Base-by-base conservation (phyloP, 345 rosid genomes). In the Garcia nutans region DNA sequence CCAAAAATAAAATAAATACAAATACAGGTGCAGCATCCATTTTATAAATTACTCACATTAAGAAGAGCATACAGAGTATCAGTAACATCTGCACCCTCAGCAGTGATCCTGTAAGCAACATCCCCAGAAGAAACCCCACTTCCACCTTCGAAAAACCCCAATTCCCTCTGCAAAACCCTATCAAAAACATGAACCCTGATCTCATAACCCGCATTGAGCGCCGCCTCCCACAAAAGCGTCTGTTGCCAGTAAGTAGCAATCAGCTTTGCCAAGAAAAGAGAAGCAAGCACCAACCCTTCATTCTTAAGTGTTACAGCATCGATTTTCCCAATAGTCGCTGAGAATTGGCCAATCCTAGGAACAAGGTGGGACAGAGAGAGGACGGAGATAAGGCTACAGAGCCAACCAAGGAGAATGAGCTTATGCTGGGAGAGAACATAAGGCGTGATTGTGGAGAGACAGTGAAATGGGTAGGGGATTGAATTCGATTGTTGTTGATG, bases 161-260 rank as follows among this genome's bases (percentile, higher is more conserved):
- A 73, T 15, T 93, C 99, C 72, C 89, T 83, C 82, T 86, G 88
- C 84, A 93, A 76, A 71, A 93, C 93, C 71, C 80, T 82, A 78
- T 80, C 68, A 64, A 91, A 93, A 50, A 90, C 92, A 71, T 81
- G 81, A 72, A 87, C 86, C n/a, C 99, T 86, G 54, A 95, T 85
- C 73, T 67, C 64, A 73, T 81, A 90, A 24, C 83, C 90, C 1
- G 91, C 84, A 26, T 70, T 80, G 71, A 91, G 70, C 54, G 98
- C 86, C 1, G 98, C 99, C 42, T 90, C 89, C 99, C 98, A 95
- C 17, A 95, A 81, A 67, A 89, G 85, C 65, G 94, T 87, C 68
- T 93, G 97, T 78, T 93, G 97, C 45, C 82, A 85, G 82, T 90
- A 95, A 59, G 84, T 72, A n/a, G 92, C 85, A 75, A 90, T 75